These are phyloP conservation scores for Monosporascus sp. DNA, from an alignment of 2,329 filamentous ascomycete genomes.

Conservation along the genomic window DNA sequence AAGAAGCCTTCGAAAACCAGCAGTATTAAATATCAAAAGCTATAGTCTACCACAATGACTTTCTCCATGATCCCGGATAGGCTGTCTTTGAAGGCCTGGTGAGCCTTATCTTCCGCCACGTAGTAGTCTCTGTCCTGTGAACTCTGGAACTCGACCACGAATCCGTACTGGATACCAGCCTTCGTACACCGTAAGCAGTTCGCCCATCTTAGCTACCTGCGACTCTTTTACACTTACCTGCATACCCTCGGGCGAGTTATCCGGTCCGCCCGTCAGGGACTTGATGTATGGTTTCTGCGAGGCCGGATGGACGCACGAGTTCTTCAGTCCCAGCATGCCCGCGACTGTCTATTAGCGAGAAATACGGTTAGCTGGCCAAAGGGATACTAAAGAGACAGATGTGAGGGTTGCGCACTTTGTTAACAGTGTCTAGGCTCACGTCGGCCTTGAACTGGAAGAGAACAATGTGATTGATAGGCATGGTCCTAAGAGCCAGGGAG, in stretches of 20 bases:
- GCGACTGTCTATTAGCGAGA: conserved; percentile 5
- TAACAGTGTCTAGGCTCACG: conserved; percentile 7
- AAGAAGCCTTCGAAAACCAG: too few relatives aligned
- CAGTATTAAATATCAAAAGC: background rate
- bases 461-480: conserved; percentile 23
- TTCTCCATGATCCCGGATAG: conserved; percentile 28
- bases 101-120: conserved; percentile 32
- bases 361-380: background rate
- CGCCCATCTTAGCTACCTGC: too few relatives aligned
- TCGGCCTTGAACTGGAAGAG: conserved; percentile 23
- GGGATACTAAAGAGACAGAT: too few relatives aligned
- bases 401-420: conserved; percentile 4
- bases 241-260: conserved; percentile 56
- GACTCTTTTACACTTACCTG: conserved; percentile 39
- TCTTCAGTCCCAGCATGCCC: conserved; percentile 49
- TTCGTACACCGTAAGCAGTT: conserved; percentile 9
- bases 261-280: conserved; percentile 50
- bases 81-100: conserved; percentile 31
- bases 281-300: conserved; percentile 56
- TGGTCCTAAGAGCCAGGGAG: background rate
- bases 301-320: conserved; percentile 54
- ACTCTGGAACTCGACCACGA: conserved; percentile 34
- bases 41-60: conserved; percentile 33
- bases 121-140: conserved; percentile 37
- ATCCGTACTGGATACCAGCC: conserved; percentile 37